Conservation (phyloP, 495 filamentous ascomycete genomes). For the Evernia prunastri region DNA sequence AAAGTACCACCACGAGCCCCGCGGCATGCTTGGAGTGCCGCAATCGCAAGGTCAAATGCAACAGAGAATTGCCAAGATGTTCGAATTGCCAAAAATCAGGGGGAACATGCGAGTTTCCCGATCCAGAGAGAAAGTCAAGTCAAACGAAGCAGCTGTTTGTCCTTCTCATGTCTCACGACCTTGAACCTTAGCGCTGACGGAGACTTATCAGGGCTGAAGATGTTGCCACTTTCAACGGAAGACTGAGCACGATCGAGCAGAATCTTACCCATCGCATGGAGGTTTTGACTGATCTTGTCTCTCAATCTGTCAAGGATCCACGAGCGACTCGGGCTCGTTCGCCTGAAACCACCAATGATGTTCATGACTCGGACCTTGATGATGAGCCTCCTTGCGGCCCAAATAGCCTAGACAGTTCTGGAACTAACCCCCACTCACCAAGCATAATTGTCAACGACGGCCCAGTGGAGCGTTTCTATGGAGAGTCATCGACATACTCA, state of each 20-base stretch:
- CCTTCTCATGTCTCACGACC: not conserved
- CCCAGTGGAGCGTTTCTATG: slow-evolving; percentile 1
- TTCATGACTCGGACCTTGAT: not conserved
- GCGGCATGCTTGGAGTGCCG: slow-evolving; percentile 1
- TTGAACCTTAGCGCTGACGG: slow-evolving; percentile 2
- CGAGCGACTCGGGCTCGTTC: not conserved
- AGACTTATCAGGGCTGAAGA: slow-evolving; percentile 1
- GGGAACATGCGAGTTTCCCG: slow-evolving; percentile 1
- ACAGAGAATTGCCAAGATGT: slow-evolving; percentile 2
- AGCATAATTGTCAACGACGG: slow-evolving; percentile 1
- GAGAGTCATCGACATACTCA: not conserved
- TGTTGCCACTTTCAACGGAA: slow-evolving; percentile 2
- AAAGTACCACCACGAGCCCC: slow-evolving; percentile 1
- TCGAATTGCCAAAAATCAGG: slow-evolving; percentile 2
- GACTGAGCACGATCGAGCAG: slow-evolving; percentile 1
- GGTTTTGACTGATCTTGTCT: slow-evolving; percentile 1
- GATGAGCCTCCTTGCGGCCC: not conserved
- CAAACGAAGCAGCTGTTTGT: slow-evolving; percentile 2
- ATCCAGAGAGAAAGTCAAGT: slow-evolving; percentile 1
- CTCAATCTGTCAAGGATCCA: slow-evolving; percentile 1
- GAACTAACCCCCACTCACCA: not conserved
- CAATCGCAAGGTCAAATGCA: slow-evolving; percentile 1
- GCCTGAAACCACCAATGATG: not conserved
- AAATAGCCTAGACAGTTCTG: slow-evolving; percentile 2
- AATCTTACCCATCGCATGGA: slow-evolving; percentile 1